Evolutionary conservation across 2,329 filamentous ascomycete species (phyloP).

Genomic region (Aphanoascus verrucosus): DNA sequence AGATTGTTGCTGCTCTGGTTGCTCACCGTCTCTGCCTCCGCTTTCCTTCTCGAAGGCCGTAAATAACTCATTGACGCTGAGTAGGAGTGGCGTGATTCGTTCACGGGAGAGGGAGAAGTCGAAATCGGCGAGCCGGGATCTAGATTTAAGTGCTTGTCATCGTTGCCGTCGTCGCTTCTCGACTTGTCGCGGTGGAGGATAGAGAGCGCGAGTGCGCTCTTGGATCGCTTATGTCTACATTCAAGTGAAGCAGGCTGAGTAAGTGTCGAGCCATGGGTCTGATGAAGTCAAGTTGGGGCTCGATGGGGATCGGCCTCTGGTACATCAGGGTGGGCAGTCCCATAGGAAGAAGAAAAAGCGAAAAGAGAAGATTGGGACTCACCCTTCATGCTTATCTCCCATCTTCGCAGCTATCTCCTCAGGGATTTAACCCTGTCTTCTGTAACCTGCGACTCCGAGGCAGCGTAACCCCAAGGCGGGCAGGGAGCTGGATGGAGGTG

Average conservation of each 20-base stretch:
- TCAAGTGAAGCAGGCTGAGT: constrained; percentile 15
- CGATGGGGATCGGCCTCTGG: neutral
- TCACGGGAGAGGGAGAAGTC: constrained; percentile 20
- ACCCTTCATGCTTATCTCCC: constrained; percentile 25
- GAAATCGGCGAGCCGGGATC: constrained; percentile 22
- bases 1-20: constrained; percentile 9
- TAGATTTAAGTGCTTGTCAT: constrained; percentile 19
- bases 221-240: constrained; percentile 43
- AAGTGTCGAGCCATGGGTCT: constrained; percentile 19
- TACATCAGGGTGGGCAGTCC: neutral
- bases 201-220: constrained; percentile 44
- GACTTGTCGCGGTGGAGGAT: constrained; percentile 44
- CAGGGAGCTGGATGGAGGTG: neutral
- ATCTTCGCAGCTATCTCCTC: constrained; percentile 18
- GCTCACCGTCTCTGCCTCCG: constrained; percentile 12
- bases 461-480: neutral
- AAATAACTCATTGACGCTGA: constrained; percentile 23
- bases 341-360: neutral
- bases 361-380: neutral
- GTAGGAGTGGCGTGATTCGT: constrained; percentile 20
- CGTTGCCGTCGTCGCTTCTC: constrained; percentile 33
- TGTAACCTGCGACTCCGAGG: neutral
- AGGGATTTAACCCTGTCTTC: neutral
- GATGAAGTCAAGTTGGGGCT: constrained; percentile 7
- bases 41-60: constrained; percentile 26